Percentiles rank a stretch among this genome's conserved stretches.
Evolutionary conservation across 106 monocot genomes (phyloP).

Genomic region (Xerophyta viscosa): DNA sequence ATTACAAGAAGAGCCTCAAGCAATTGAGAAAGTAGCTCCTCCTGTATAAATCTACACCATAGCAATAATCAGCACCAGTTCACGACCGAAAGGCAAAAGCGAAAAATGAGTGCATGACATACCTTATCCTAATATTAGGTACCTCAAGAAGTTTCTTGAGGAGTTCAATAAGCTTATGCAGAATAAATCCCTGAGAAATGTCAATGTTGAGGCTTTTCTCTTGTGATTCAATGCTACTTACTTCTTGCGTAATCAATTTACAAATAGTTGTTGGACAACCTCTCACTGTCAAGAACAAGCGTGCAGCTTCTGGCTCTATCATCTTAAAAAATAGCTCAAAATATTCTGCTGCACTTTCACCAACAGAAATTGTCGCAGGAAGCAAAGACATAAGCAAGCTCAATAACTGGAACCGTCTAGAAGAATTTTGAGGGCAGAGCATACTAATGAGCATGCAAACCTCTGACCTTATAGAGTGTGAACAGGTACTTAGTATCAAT

Average conservation of each 20-base stretch:
- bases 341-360: slow-evolving; percentile 98
- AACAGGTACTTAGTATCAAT: slow-evolving; percentile 92
- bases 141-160: slow-evolving; percentile 96
- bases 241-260: slow-evolving; percentile 70
- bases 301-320: slow-evolving; percentile 64
- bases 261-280: slow-evolving; percentile 73
- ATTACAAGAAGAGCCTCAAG: slow-evolving; percentile 90
- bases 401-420: slow-evolving; percentile 74
- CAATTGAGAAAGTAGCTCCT: slow-evolving; percentile 76
- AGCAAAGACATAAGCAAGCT: slow-evolving; percentile 74
- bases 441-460: slow-evolving; percentile 72
- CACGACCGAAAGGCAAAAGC: neutral
- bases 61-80: no score
- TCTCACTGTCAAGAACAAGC: slow-evolving; percentile 80
- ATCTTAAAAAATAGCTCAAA: slow-evolving; percentile 88
- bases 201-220: slow-evolving; percentile 95
- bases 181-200: slow-evolving; percentile 94
- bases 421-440: slow-evolving; percentile 66
- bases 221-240: slow-evolving; percentile 65
- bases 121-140: slow-evolving; percentile 84
- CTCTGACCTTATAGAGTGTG: slow-evolving; percentile 93
- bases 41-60: slow-evolving; percentile 63
- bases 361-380: slow-evolving; percentile 61
- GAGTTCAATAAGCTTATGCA: slow-evolving; percentile 93
- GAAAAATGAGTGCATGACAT: slow-evolving; percentile 2